A percentile compares a stretch with the other conserved stretches of the same genome.
phyloP scores from a whole-genome alignment of 169 alveolate species.

The Amoebophrya sp. region DNA sequence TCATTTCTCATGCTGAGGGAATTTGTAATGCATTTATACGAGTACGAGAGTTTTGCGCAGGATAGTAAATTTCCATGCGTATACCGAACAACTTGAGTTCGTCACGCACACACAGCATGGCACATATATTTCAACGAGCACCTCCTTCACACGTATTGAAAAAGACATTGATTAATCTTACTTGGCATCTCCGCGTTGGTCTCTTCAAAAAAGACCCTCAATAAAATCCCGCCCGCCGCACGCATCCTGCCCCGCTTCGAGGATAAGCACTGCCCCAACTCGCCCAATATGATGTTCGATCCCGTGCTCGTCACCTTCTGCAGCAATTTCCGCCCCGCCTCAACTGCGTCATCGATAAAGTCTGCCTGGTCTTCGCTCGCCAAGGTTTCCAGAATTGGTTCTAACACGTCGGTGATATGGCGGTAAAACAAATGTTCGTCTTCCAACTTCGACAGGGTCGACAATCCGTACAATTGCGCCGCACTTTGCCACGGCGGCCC shows the following conservation, averaged over 20 bases:
- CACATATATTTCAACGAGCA: too few species aligned
- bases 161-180: neutral
- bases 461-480: neutral
- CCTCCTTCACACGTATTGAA: too few species aligned
- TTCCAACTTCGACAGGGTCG: neutral
- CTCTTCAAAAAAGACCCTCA: neutral
- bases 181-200: neutral
- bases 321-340: neutral
- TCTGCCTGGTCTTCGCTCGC: neutral
- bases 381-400: neutral
- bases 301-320: neutral
- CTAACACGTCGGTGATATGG: neutral
- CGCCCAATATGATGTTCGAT: neutral
- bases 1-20: too few species aligned
- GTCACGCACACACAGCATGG: too few species aligned
- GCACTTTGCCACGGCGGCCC: slow-evolving; percentile 7
- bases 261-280: neutral
- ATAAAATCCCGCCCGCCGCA: neutral
- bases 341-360: neutral
- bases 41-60: too few species aligned
- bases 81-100: too few species aligned
- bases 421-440: neutral
- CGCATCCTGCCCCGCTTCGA: neutral
- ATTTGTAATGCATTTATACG: too few species aligned
- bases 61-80: too few species aligned